These are phyloP conservation scores for Abrus precatorius DNA, from an alignment of 306 rosid species.

Conservation along the genomic window DNA sequence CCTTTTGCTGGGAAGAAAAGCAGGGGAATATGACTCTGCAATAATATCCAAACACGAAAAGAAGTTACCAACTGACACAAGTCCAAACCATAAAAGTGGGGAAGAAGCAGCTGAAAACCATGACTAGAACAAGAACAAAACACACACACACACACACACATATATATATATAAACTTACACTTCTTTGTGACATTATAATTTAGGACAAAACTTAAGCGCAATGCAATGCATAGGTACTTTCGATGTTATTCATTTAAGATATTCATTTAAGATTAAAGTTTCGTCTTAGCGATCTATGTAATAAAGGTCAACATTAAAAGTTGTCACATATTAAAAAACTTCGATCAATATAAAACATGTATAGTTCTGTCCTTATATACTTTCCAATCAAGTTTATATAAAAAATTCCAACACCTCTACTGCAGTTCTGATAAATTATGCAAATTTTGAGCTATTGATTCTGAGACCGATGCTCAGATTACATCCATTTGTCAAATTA, in stretches of 20 bases:
- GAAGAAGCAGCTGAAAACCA: not conserved
- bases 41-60: not conserved
- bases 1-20: conserved; percentile 78
- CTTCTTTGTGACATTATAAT: not conserved
- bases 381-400: not conserved
- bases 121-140: not conserved
- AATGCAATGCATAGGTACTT: too few relatives aligned
- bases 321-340: too few relatives aligned
- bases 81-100: not conserved
- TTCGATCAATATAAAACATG: too few relatives aligned
- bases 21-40: conserved; percentile 66
- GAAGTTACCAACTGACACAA: conserved; percentile 28
- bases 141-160: too few relatives aligned
- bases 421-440: not conserved
- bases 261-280: too few relatives aligned
- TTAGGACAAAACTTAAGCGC: too few relatives aligned
- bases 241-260: too few relatives aligned
- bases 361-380: not conserved
- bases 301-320: too few relatives aligned
- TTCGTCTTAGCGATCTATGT: too few relatives aligned
- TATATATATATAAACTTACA: not conserved
- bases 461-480: not conserved
- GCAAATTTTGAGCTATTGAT: not conserved
- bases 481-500: not conserved
- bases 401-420: conserved; percentile 2